A percentile compares a stretch with the other conserved stretches of the same genome.
Conservation (phyloP, 108 stramenopile species). For the Schizochytrium sp. region DNA sequence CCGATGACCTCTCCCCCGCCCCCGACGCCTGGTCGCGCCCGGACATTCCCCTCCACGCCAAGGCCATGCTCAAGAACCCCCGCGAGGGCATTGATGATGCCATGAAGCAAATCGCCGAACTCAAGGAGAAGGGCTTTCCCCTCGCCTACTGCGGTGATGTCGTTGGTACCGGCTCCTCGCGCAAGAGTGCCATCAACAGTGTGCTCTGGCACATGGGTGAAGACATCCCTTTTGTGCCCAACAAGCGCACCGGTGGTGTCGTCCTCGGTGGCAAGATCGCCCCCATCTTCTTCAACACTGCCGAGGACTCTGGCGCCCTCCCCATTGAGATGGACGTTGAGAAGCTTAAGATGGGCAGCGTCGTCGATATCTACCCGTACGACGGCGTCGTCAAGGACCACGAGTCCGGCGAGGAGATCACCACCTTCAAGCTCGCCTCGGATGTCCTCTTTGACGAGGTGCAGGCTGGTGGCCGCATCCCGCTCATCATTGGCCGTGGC, state of each 20-base stretch:
- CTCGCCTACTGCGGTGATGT: slow-evolving; percentile 90
- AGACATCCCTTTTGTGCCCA: slow-evolving; percentile 85
- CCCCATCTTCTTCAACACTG: slow-evolving; percentile 93
- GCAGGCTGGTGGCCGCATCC: slow-evolving; percentile 86
- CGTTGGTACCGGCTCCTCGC: slow-evolving; percentile 81
- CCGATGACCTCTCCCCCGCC: slow-evolving; percentile 82
- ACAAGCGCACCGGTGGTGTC: slow-evolving; percentile 74
- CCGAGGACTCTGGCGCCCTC: slow-evolving; percentile 89
- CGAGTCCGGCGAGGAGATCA: slow-evolving; percentile 69
- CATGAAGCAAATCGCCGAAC: slow-evolving; percentile 62
- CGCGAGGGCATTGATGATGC: slow-evolving; percentile 73
- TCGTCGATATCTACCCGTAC: slow-evolving; percentile 79
- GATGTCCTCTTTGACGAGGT: slow-evolving; percentile 84
- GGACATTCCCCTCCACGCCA: slow-evolving; percentile 84
- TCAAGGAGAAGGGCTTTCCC: slow-evolving; percentile 71
- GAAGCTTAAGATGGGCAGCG: slow-evolving; percentile 78
- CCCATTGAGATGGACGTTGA: slow-evolving; percentile 82
- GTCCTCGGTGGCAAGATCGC: slow-evolving; percentile 89
- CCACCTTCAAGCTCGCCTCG: slow-evolving; percentile 76
- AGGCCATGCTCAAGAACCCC: slow-evolving; percentile 88
- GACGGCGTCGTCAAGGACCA: slow-evolving; percentile 66
- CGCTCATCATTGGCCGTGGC: slow-evolving; percentile 83
- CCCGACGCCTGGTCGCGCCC: slow-evolving; percentile 91
- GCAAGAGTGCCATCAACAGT: slow-evolving; percentile 90
- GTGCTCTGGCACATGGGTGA: slow-evolving; percentile 86